A percentile compares a stretch with the other conserved stretches of the same genome.
phyloP scores from a whole-genome alignment of 2,329 filamentous ascomycete genomes.

The Cladosporium sp. region DNA sequence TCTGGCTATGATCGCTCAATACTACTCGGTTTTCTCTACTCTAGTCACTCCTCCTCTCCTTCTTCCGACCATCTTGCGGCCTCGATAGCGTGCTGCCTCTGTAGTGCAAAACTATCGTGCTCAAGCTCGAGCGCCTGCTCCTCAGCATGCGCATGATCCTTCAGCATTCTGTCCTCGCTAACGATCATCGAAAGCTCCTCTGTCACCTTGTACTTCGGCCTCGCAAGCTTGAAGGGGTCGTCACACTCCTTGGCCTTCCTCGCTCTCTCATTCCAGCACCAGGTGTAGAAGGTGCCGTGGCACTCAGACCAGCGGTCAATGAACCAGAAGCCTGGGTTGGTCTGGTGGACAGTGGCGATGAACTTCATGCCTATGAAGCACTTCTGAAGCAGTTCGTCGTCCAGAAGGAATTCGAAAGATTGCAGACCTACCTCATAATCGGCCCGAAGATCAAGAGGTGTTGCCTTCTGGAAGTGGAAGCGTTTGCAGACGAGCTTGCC shows the following conservation, averaged over 20 bases:
- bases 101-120: not conserved
- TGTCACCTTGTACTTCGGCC: not conserved
- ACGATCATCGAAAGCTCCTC: not conserved
- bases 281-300: constrained; percentile 48
- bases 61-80: no score
- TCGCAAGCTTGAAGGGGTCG: constrained; percentile 29
- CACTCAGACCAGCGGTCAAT: constrained; percentile 44
- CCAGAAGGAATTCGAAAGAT: constrained; percentile 64
- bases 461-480: constrained; percentile 48
- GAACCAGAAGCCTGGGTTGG: constrained; percentile 37
- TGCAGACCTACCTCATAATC: constrained; percentile 37
- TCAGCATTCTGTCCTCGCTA: constrained; percentile 8
- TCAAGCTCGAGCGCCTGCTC: not conserved
- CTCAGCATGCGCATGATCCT: not conserved
- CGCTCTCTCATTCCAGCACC: constrained; percentile 49
- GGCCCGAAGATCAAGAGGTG: constrained; percentile 30
- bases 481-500: constrained; percentile 57
- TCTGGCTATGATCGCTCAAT: no score
- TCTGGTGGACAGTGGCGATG: constrained; percentile 37
- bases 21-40: no score
- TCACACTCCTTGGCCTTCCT: constrained; percentile 31
- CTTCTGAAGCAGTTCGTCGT: constrained; percentile 59
- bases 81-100: no score
- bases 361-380: constrained; percentile 62
- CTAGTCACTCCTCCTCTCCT: not conserved